Conservation (phyloP, 2,329 filamentous ascomycete genomes). For the Endoconidiophora polonica region DNA sequence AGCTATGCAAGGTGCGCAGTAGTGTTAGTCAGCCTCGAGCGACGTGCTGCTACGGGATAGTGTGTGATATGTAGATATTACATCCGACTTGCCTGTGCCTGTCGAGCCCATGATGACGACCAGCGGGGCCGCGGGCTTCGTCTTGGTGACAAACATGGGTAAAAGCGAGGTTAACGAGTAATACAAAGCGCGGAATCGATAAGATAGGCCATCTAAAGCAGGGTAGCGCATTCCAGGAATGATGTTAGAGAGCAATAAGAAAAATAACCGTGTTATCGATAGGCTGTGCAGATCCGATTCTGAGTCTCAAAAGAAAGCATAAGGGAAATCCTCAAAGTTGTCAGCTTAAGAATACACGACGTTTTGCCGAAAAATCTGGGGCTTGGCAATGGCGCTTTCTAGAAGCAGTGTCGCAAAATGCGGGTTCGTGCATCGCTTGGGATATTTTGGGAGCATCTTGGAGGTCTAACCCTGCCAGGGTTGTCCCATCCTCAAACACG, state of each 20-base stretch:
- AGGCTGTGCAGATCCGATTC: neutral
- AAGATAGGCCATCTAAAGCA: no score
- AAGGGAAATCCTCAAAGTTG: neutral
- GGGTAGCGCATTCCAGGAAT: no score
- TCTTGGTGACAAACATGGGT: constrained; percentile 12
- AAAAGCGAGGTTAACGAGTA: neutral
- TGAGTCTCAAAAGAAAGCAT: constrained; percentile 2
- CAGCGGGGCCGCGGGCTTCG: constrained; percentile 38
- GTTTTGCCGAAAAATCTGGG: neutral
- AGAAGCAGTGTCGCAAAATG: neutral
- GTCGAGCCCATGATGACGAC: constrained; percentile 78
- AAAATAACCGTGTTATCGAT: no score
- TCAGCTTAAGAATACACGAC: neutral
- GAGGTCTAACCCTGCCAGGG: neutral
- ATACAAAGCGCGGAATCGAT: no score
- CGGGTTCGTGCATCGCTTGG: neutral
- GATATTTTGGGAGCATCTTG: neutral
- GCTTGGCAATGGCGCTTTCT: neutral
- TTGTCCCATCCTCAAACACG: neutral
- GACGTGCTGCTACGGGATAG: neutral
- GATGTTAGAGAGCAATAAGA: neutral
- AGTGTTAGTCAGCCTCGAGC: constrained; percentile 2
- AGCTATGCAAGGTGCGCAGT: constrained; percentile 35
- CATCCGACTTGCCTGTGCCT: constrained; percentile 85
- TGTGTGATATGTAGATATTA: constrained; percentile 24